These are phyloP conservation scores for Aspergillus brunneoviolaceus DNA, from an alignment of 2,329 filamentous ascomycete genomes.

Conservation along the genomic window DNA sequence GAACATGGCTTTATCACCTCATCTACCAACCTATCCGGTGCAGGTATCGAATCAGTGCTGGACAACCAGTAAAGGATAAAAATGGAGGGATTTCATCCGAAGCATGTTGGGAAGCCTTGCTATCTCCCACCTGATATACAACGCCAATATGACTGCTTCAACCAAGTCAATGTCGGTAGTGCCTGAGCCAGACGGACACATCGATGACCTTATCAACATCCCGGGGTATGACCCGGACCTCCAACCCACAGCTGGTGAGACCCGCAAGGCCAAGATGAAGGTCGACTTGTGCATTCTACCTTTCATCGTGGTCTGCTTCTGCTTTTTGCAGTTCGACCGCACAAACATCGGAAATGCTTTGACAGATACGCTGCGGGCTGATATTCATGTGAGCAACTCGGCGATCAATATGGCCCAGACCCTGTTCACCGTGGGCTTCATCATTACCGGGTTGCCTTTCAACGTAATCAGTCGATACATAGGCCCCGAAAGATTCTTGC, in stretches of 20 bases:
- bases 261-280: not conserved
- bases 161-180: too few species aligned
- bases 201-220: too few species aligned
- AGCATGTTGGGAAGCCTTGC: too few species aligned
- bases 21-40: not conserved
- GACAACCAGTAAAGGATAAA: too few species aligned
- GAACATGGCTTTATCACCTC: not conserved
- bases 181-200: too few species aligned
- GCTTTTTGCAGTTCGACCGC: constrained; percentile 26
- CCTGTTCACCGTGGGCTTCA: constrained; percentile 26
- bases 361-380: constrained; percentile 15
- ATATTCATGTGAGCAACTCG: constrained; percentile 22
- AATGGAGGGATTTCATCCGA: too few species aligned
- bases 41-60: too few species aligned
- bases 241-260: not conserved
- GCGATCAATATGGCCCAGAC: constrained; percentile 26
- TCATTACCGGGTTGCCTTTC: constrained; percentile 30
- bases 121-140: too few species aligned
- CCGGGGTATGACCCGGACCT: not conserved
- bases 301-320: constrained; percentile 19
- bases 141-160: too few species aligned
- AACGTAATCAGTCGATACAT: constrained; percentile 28
- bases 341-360: constrained; percentile 26
- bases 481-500: constrained; percentile 27
- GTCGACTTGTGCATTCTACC: constrained; percentile 17